phyloP scores from a whole-genome alignment of 306 rosid species.

The Fragaria ananassa region DNA sequence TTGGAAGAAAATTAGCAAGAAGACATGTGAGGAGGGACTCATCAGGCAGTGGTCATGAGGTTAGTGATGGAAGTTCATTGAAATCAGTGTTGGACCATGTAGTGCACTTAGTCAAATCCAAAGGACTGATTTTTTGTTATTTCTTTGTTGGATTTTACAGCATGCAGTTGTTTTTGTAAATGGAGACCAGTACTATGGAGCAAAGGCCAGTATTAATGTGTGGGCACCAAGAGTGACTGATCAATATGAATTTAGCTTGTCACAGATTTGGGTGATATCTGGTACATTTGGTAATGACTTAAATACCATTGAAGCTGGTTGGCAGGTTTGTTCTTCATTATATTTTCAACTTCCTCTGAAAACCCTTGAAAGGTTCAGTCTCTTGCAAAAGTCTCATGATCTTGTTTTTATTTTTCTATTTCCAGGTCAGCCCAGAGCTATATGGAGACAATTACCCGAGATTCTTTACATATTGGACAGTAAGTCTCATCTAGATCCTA shows the following conservation, averaged over 20 bases:
- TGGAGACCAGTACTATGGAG: conserved; percentile 96
- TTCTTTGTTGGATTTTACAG: conserved; percentile 37
- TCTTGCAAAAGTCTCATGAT: background rate
- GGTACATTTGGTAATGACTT: conserved; percentile 89
- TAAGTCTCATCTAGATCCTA: conserved; percentile 36
- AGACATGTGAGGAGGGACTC: conserved; percentile 79
- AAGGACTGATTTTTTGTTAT: background rate
- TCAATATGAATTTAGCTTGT: conserved; percentile 86
- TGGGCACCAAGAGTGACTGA: conserved; percentile 80
- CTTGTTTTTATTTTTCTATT: background rate
- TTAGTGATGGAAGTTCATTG: conserved; percentile 21
- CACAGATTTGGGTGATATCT: conserved; percentile 95
- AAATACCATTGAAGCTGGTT: conserved; percentile 97
- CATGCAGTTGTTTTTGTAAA: conserved; percentile 93
- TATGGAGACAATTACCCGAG: conserved; percentile 95
- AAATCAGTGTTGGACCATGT: background rate
- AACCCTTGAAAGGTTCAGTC: background rate
- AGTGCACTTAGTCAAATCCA: background rate
- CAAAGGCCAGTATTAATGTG: conserved; percentile 87
- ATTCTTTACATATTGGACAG: conserved; percentile 98
- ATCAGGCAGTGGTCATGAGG: conserved; percentile 88
- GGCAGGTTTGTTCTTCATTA: conserved; percentile 69
- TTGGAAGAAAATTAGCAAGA: conserved; percentile 70
- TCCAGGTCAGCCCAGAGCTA: conserved; percentile 93
- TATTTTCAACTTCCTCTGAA: background rate